Conservation (phyloP, 495 filamentous ascomycete genomes). For the Stereocaulon alpinum region DNA sequence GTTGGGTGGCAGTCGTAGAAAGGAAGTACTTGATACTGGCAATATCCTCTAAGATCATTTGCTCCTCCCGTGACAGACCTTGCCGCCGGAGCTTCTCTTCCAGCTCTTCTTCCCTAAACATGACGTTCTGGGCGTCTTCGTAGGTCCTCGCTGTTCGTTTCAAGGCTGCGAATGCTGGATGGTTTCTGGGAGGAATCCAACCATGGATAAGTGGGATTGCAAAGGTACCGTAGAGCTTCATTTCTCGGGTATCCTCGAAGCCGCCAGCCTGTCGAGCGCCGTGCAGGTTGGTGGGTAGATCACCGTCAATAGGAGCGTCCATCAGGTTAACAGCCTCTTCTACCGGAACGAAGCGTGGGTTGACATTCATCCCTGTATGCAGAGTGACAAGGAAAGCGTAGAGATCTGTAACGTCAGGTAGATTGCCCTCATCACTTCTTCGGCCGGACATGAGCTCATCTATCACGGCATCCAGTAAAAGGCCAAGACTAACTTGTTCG, state of each 20-base stretch:
- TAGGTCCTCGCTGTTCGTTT: slow-evolving; percentile 64
- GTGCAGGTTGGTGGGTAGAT: slow-evolving; percentile 28
- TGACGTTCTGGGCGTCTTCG: slow-evolving; percentile 80
- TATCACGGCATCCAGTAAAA: slow-evolving; percentile 35
- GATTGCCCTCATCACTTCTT: slow-evolving; percentile 36
- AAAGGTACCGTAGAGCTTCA: slow-evolving; percentile 80
- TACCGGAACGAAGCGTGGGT: slow-evolving; percentile 66
- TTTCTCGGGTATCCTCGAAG: slow-evolving; percentile 75
- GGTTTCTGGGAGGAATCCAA: slow-evolving; percentile 65
- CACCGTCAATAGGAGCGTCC: slow-evolving; percentile 33
- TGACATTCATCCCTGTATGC: slow-evolving; percentile 97
- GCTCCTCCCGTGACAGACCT: slow-evolving; percentile 49
- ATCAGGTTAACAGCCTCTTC: slow-evolving; percentile 32
- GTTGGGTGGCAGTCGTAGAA: slow-evolving; percentile 66
- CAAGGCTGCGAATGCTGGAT: slow-evolving; percentile 55
- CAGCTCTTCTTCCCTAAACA: slow-evolving; percentile 79
- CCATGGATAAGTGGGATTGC: slow-evolving; percentile 84
- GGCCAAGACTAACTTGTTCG: slow-evolving; percentile 77
- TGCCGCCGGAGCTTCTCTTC: slow-evolving; percentile 61
- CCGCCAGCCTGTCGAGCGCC: slow-evolving; percentile 48
- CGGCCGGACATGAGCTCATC: slow-evolving; percentile 78
- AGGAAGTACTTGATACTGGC: slow-evolving; percentile 73
- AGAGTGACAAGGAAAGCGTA: slow-evolving; percentile 79
- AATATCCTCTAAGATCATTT: slow-evolving; percentile 67
- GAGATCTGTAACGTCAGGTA: slow-evolving; percentile 81